These are phyloP conservation scores for Vitis amurensis DNA, from an alignment of 164 flowering plant genomes.

Conservation along the genomic window DNA sequence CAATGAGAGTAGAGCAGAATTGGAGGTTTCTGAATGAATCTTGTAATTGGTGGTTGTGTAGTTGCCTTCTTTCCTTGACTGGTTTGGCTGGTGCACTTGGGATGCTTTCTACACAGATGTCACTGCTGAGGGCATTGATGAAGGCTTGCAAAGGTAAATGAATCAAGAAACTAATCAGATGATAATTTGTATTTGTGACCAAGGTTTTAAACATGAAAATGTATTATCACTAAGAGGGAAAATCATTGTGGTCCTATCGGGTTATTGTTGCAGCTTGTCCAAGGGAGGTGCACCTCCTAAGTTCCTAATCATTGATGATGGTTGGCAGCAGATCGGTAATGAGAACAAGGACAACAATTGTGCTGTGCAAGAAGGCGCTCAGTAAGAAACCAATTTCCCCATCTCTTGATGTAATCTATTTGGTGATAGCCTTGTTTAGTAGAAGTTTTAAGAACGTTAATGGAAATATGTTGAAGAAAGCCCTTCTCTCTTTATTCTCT, in stretches of 20 bases:
- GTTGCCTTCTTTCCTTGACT: constrained; percentile 87
- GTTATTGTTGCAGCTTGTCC: constrained; percentile 53
- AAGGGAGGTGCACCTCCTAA: constrained; percentile 84
- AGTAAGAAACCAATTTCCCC: constrained; percentile 48
- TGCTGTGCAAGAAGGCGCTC: constrained; percentile 89
- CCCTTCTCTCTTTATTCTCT: neutral
- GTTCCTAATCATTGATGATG: constrained; percentile 92
- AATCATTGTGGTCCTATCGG: constrained; percentile 2
- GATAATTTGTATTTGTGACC: too few species aligned
- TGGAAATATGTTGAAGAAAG: too few species aligned
- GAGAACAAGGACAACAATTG: constrained; percentile 43
- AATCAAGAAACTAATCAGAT: neutral
- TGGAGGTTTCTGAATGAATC: neutral
- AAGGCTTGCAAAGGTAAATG: constrained; percentile 77
- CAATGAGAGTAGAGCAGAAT: neutral
- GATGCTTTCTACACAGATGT: constrained; percentile 98
- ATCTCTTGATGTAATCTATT: neutral
- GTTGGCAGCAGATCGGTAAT: constrained; percentile 92
- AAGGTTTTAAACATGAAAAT: neutral
- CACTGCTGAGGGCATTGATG: constrained; percentile 92
- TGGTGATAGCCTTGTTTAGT: too few species aligned
- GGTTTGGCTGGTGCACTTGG: constrained; percentile 99
- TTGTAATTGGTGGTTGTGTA: constrained; percentile 22
- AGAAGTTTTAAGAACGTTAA: too few species aligned
- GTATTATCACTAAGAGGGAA: neutral